phyloP scores from a whole-genome alignment of 257 asterid species.

The Primulina tabacum region DNA sequence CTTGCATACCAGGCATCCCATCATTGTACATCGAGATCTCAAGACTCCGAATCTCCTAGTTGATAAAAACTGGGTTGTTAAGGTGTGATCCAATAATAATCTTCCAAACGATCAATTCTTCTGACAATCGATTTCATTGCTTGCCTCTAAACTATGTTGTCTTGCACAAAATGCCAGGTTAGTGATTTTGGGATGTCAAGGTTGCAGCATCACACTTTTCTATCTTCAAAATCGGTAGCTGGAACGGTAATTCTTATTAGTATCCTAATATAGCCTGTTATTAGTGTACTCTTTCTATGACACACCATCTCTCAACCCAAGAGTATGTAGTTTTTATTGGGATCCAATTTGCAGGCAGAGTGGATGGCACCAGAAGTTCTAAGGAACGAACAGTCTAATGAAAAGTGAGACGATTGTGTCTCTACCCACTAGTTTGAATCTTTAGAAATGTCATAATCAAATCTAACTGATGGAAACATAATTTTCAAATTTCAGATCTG shows the following conservation, averaged over 20 bases:
- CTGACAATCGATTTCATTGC: conserved; percentile 9
- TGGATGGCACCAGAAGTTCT: conserved; percentile 99
- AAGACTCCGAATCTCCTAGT: conserved; percentile 97
- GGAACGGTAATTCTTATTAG: conserved; percentile 69
- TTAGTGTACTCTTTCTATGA: conserved; percentile 2
- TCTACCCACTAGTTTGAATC: not conserved
- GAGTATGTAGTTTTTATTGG: conserved; percentile 21
- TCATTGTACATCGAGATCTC: conserved; percentile 93
- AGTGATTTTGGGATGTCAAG: conserved; percentile 98
- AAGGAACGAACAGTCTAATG: conserved; percentile 91
- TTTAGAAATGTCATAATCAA: conserved; percentile 1
- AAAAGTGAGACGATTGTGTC: conserved; percentile 62
- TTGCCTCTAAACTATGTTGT: conserved; percentile 21
- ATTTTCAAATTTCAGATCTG: conserved; percentile 57
- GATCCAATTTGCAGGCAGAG: conserved; percentile 68
- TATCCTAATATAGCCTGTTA: conserved; percentile 12
- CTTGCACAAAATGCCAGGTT: conserved; percentile 53
- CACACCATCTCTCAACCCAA: not conserved
- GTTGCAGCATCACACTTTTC: conserved; percentile 87
- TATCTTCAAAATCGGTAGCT: conserved; percentile 92
- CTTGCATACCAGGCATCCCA: conserved; percentile 88
- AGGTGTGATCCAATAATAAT: conserved; percentile 44
- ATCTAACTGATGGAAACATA: conserved; percentile 17
- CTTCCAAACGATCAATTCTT: conserved; percentile 5
- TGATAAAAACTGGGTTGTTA: conserved; percentile 92